Conservation (phyloP, 306 rosid species). For the Rubus idaeus region DNA sequence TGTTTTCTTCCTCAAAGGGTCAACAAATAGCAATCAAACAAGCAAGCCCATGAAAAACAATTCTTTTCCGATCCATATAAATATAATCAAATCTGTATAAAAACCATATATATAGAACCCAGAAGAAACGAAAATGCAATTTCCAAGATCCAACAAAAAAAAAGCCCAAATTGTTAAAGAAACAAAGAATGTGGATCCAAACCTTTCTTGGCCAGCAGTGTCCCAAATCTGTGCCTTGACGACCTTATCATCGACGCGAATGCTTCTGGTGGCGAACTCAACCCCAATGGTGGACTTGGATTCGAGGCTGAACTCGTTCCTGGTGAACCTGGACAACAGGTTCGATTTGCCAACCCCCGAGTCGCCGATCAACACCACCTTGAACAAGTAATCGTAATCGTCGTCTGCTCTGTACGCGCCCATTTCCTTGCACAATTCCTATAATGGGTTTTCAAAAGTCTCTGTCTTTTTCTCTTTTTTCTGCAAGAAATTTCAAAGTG, state of each 20-base stretch:
- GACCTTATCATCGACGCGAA: constrained; percentile 74
- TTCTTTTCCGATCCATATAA: constrained; percentile 13
- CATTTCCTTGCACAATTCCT: constrained; percentile 38
- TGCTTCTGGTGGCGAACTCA: constrained; percentile 89
- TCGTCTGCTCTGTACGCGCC: constrained; percentile 81
- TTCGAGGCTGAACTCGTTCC: constrained; percentile 73
- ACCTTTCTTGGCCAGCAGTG: constrained; percentile 95
- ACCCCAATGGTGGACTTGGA: constrained; percentile 90
- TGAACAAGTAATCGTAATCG: constrained; percentile 78
- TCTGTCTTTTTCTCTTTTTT: neutral
- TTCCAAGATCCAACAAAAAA: constrained; percentile 5
- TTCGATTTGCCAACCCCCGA: constrained; percentile 91
- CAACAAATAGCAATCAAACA: neutral
- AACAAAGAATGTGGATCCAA: constrained; percentile 20
- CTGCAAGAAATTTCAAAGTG: neutral
- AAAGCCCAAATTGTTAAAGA: neutral
- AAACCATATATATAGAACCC: constrained; percentile 2
- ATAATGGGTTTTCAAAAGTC: neutral
- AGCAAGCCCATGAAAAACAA: neutral
- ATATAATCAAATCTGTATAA: constrained; percentile 1
- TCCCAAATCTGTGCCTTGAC: constrained; percentile 97
- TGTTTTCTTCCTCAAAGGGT: neutral
- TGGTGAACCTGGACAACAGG: constrained; percentile 75
- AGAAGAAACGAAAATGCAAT: constrained; percentile 13
- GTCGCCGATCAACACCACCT: constrained; percentile 84